Evolutionary conservation across 805 yeast genomes (phyloP).

Genomic region (Cyberlindnera bimundalis): DNA sequence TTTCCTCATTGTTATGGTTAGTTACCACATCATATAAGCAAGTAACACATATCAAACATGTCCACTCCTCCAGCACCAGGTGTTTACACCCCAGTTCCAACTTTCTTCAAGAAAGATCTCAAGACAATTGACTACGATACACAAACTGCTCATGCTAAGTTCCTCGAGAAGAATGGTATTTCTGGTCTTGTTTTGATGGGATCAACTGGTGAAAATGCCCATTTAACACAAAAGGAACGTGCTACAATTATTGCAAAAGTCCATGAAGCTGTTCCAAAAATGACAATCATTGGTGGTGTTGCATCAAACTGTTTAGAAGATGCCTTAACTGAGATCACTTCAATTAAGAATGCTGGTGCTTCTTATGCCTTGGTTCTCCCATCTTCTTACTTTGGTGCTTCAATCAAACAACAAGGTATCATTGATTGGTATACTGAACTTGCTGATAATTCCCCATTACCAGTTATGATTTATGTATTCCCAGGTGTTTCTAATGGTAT

Average conservation of each 20-base stretch:
- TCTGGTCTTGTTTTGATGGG: slow-evolving; percentile 48
- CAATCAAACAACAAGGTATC: slow-evolving; percentile 43
- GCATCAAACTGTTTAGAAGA: slow-evolving; percentile 45
- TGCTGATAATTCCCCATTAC: slow-evolving; percentile 37
- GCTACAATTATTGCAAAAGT: slow-evolving; percentile 31
- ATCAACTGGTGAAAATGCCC: slow-evolving; percentile 55
- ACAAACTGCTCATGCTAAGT: slow-evolving; percentile 43
- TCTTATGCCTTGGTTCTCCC: slow-evolving; percentile 39
- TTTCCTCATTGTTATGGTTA: too few relatives aligned
- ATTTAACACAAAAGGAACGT: slow-evolving; percentile 45
- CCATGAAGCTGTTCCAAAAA: slow-evolving; percentile 37
- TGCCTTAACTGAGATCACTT: slow-evolving; percentile 38
- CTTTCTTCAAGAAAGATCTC: slow-evolving; percentile 44
- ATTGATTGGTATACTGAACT: slow-evolving; percentile 40
- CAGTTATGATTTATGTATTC: slow-evolving; percentile 40
- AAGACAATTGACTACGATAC: slow-evolving; percentile 42
- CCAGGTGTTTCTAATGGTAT: slow-evolving; percentile 44
- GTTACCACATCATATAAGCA: too few relatives aligned
- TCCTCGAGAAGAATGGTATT: slow-evolving; percentile 41
- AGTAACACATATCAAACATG: slow-evolving; percentile 8
- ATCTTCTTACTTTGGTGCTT: slow-evolving; percentile 46
- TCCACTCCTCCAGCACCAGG: slow-evolving; percentile 34
- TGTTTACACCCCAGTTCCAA: slow-evolving; percentile 51
- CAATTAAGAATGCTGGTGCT: slow-evolving; percentile 38
- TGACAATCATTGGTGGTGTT: slow-evolving; percentile 46